These are phyloP conservation scores for Aspergillus terreus DNA, from an alignment of 2,329 filamentous ascomycete genomes.

Conservation along the genomic window DNA sequence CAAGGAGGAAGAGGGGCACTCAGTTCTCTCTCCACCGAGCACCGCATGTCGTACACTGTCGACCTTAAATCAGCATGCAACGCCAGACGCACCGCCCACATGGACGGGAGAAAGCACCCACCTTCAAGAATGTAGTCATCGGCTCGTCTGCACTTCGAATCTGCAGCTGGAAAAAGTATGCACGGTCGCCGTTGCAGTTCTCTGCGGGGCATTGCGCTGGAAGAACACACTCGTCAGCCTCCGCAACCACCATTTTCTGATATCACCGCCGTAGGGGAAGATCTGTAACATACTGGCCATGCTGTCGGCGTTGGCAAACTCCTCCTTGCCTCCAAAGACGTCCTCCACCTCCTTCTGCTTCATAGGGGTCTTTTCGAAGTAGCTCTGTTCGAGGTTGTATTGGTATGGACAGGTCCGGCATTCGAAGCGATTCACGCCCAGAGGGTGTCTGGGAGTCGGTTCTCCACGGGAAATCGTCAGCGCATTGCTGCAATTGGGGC, in stretches of 20 bases:
- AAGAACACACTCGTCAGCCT: conserved; percentile 12
- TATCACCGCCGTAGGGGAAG: not conserved
- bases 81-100: conserved; percentile 11
- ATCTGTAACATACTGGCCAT: conserved; percentile 50
- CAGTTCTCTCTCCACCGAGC: conserved; percentile 49
- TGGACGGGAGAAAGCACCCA: conserved; percentile 34
- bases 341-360: conserved; percentile 84
- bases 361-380: conserved; percentile 77
- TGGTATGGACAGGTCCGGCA: conserved; percentile 95
- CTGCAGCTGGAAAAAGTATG: conserved; percentile 95
- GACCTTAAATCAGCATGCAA: conserved; percentile 18
- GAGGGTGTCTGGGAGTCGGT: conserved; percentile 34
- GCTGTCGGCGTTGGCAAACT: conserved; percentile 91
- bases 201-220: conserved; percentile 77
- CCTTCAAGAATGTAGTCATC: conserved; percentile 95
- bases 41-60: conserved; percentile 44
- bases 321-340: conserved; percentile 81
- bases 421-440: conserved; percentile 73
- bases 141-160: conserved; percentile 98
- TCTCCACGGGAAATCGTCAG: conserved; percentile 44
- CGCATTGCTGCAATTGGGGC: conserved; percentile 48
- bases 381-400: conserved; percentile 72
- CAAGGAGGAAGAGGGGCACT: conserved; percentile 6
- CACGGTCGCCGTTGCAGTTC: conserved; percentile 74
- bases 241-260: not conserved